Base-by-base conservation (phyloP, 202 grass and related monocot genomes). In the Bolboschoenoplectus hybrid region DNA sequence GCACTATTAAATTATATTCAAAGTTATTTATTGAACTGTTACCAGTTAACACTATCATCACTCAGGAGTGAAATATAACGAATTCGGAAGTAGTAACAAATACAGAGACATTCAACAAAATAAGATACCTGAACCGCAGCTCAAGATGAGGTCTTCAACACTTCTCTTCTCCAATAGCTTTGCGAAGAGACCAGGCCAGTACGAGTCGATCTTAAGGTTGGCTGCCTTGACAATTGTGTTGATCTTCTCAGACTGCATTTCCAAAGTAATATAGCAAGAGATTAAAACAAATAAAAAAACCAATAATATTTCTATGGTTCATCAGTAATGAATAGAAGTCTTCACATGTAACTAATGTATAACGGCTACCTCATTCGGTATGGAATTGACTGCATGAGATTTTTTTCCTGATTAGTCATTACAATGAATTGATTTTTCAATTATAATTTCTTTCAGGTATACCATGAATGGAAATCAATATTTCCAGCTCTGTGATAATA, bases 211-310 rank as follows among this genome's bases (percentile, higher is more conserved):
- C 76, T 85, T 86, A 26, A 89, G 71, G 83, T 86, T 86, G 49
- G 94, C 87, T 4, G 94, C 88, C 87, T 92, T 89, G 17, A 94
- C 90, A 2, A 97, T 1, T 1, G 94, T 73, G 1, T 84, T 85
- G 76, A 97, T 97, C 92, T 94, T 97, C 58, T 94, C 94, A 0
- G 94, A 14, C 94, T 97, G 84, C n/a, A 3, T 16, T 55, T 50
- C 9, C 7, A 66, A 70, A 68, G 46, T n/a, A 83, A 67, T 51
- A 12, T 84, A n/a, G 7, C 34, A 57, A 41, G 1, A 19, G 20
- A 19, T 79, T 17, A 79, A n/a, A 77, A 77, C 49, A 55, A 39
- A 17, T 38, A 2, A n/a, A 45, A 70, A 70, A 60, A 38, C 6
- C 34, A 58, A 41, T 60, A 2, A 60, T 19, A 7, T 17, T 10